phyloP scores from a whole-genome alignment of 2,329 filamentous ascomycete genomes.

The Lojkania enalia region DNA sequence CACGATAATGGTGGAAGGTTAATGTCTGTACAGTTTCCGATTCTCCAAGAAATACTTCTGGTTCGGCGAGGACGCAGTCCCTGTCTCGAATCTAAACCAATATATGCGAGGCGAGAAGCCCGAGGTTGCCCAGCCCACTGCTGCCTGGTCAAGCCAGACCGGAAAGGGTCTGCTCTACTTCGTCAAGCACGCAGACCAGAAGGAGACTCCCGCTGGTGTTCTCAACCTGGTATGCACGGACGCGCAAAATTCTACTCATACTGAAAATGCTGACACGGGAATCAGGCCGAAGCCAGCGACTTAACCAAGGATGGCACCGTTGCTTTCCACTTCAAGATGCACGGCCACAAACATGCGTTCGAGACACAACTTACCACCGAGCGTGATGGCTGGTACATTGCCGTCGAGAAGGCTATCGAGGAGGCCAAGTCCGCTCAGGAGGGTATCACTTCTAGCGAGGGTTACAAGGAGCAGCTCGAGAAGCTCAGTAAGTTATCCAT shows the following conservation, averaged over 20 bases:
- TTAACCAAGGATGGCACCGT: conserved; percentile 73
- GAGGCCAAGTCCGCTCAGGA: conserved; percentile 83
- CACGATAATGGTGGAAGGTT: too few relatives aligned
- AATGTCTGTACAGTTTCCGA: conserved; percentile 66
- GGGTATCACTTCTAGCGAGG: conserved; percentile 74
- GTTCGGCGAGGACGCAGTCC: conserved; percentile 66
- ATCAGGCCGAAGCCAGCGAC: conserved; percentile 67
- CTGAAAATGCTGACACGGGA: neutral
- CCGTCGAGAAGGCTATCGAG: conserved; percentile 77
- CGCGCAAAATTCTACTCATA: neutral
- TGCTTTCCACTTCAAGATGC: conserved; percentile 85
- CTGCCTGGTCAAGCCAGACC: conserved; percentile 88
- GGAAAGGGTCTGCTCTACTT: conserved; percentile 95
- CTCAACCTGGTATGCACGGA: conserved; percentile 74
- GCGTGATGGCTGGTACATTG: conserved; percentile 89
- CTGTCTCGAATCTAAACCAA: conserved; percentile 70
- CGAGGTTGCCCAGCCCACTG: conserved; percentile 73
- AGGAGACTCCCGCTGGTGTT: conserved; percentile 76
- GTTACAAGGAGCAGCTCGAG: conserved; percentile 85
- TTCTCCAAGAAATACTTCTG: conserved; percentile 90
- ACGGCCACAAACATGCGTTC: conserved; percentile 91
- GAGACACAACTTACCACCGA: conserved; percentile 75
- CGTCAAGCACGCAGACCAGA: conserved; percentile 81
- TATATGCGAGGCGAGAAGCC: conserved; percentile 92
- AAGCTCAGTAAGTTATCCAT: conserved; percentile 60